phyloP scores from a whole-genome alignment of 1,284 basidiomycete species.

The Lignosus rhinocerotis region DNA sequence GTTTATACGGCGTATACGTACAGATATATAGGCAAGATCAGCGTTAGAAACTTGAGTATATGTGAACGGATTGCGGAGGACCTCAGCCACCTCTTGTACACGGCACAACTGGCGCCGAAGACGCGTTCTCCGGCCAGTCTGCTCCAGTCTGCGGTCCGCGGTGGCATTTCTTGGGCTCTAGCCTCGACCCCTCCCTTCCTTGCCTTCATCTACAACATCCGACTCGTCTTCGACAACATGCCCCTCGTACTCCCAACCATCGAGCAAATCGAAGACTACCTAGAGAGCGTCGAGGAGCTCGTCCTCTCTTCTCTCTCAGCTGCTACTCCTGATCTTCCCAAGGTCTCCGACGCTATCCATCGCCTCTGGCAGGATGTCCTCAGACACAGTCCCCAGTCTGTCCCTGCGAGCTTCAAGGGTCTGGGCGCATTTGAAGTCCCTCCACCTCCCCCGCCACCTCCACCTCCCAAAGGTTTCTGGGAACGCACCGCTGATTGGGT shows the following conservation, averaged over 20 bases:
- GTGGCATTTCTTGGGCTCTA: conserved; percentile 2
- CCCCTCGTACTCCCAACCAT: conserved; percentile 40
- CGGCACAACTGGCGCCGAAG: conserved; percentile 5
- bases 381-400: conserved; percentile 67
- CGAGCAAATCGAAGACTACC: conserved; percentile 71
- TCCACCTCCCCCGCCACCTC: conserved; percentile 55
- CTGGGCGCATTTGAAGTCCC: conserved; percentile 73
- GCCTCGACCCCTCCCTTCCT: conserved; percentile 1
- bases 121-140: conserved; percentile 13
- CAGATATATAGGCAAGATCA: neutral
- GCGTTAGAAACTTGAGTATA: neutral
- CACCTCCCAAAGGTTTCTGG: conserved; percentile 45
- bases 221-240: conserved; percentile 17
- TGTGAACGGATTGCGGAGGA: neutral
- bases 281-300: conserved; percentile 66
- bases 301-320: conserved; percentile 58
- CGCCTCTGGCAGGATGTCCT: conserved; percentile 76
- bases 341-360: conserved; percentile 63
- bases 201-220: neutral
- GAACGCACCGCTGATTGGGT: conserved; percentile 53
- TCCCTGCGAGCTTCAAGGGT: conserved; percentile 57
- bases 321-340: conserved; percentile 60
- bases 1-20: too few species aligned
- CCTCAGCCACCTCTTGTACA: conserved; percentile 4
- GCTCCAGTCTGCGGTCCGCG: conserved; percentile 1